Evolutionary conservation across 2,329 filamentous ascomycete species (phyloP), one percentile per base, ranked within the genome.

Genomic region (Sclerotinia subarctica): DNA sequence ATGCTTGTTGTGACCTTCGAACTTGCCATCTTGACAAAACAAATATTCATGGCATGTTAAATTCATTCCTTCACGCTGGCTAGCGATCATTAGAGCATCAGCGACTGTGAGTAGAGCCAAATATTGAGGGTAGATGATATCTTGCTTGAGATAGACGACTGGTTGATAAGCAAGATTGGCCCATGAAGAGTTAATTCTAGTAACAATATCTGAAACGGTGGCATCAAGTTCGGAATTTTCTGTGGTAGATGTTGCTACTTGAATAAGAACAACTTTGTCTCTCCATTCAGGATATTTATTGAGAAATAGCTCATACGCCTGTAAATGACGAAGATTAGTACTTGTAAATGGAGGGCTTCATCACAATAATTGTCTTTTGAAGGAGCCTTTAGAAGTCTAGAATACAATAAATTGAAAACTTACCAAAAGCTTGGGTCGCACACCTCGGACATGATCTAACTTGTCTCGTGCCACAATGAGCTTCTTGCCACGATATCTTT

Each of bases 21-120:
- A 83, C 72, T 86, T 86, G 52, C 94, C 94, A 75, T 98, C 94
- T 77, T 98, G 94, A 76, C 94, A 97, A 73, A 92, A 92, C 46
- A 97, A 86, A 76, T 93, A 98, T 78, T 98, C 94, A 77, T 98
- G 95, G 7, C 91, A 94, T 0, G 94, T 97, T 67, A 98, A 80
- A 77, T 97, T 98, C 95, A 98, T 98, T 71, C 94, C 94, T 78
- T 98, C 94, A 64, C 95, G 92, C 74, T 98, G 88, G 77, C 93
- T 96, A 2, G 94, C 96, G 75, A 98, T 95, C 87, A 97, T 95
- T 62, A 98, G 82, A 3, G 90, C 91, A 80, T 98, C 94, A 2
- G 94, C 95, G 64, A 96, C 90, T 3, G 92, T 93, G 58, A 97
- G 84, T 10, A 98, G 83, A 1, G 94, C 94, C n/a, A 98, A 85